Evolutionary conservation across 176 grass and related monocot species (phyloP), one percentile per base, ranked within the genome.

Genomic region (Alloteropsis semialata): DNA sequence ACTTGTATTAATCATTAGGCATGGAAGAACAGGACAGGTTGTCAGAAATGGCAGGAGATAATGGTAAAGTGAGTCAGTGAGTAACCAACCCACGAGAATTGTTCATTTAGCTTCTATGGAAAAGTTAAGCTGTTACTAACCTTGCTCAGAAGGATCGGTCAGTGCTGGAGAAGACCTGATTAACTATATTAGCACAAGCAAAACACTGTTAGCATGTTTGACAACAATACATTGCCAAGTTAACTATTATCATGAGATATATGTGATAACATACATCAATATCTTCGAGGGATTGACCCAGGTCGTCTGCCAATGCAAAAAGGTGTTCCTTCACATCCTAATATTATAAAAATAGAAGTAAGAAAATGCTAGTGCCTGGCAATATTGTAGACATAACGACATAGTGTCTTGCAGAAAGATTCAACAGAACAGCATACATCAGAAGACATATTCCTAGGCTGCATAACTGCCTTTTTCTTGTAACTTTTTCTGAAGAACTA

Each of bases 321-420:
- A 97, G 92, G 72, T 97, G 92, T 43, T 97, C 92, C 87, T 97
- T 97, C 54, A 90, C 95, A 92, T 97, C 95, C 92, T 97, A 67
- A 84, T 39, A 50, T 70, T 84, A 80, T 17, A 73, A 68, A 68
- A 79, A 84, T 6, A 42, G 11, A 75, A 53, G 30, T 80, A 60
- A 63, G 28, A 33, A 79, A 77, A 58, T 62, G 32, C 56, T 63
- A 45, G 27, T 39, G 12, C 10, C 3, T 17, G 24, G 58, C 55
- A 11, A 39, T 16, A 28, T 45, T 65, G 29, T 65, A 58, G 13
- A 43, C 8, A 79, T 2, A 51, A 25, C 44, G 18, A 45, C 41
- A 51, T 49, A 87, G 29, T 8, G 32, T 36, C 43, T 42, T 79
- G 54, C 60, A 58, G 60, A 61, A 72, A 54, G 8, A 53, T 45